Evolutionary conservation across 805 yeast genomes (phyloP).

Genomic region (Priceomyces carsonii): DNA sequence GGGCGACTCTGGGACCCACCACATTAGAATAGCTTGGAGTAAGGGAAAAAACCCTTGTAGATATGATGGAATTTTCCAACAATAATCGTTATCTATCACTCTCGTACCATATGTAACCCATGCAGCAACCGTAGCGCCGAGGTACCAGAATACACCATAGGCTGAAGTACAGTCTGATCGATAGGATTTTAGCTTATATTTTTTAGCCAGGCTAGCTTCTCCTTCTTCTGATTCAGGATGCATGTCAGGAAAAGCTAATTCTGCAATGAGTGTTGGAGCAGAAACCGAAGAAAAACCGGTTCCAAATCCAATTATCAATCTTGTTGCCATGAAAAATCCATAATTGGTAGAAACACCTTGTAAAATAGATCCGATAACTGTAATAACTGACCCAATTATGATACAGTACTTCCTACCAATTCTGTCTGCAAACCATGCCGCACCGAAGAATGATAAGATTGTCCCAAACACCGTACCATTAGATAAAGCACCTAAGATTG

Average conservation of each 20-base stretch:
- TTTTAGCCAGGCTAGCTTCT: constrained; percentile 20
- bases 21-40: constrained; percentile 35
- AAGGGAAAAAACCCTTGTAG: constrained; percentile 51
- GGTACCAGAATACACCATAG: constrained; percentile 53
- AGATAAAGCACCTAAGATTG: constrained; percentile 39
- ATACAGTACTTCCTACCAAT: constrained; percentile 30
- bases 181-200: too few species aligned
- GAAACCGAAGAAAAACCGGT: constrained; percentile 39
- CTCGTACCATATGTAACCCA: constrained; percentile 52
- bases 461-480: constrained; percentile 47
- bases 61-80: constrained; percentile 58
- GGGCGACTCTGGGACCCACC: constrained; percentile 51
- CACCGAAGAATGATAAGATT: constrained; percentile 27
- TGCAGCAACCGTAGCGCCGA: constrained; percentile 54
- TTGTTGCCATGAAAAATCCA: constrained; percentile 41
- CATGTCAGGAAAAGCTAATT: constrained; percentile 52
- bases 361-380: constrained; percentile 35
- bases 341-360: constrained; percentile 38
- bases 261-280: constrained; percentile 52
- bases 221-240: too few species aligned
- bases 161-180: constrained; percentile 44
- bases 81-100: constrained; percentile 29
- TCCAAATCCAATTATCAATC: constrained; percentile 53
- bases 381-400: constrained; percentile 23
- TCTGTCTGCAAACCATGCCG: constrained; percentile 19